Evolutionary conservation across 2,329 filamentous ascomycete species (phyloP).

Genomic region (Colletotrichum noveboracense): DNA sequence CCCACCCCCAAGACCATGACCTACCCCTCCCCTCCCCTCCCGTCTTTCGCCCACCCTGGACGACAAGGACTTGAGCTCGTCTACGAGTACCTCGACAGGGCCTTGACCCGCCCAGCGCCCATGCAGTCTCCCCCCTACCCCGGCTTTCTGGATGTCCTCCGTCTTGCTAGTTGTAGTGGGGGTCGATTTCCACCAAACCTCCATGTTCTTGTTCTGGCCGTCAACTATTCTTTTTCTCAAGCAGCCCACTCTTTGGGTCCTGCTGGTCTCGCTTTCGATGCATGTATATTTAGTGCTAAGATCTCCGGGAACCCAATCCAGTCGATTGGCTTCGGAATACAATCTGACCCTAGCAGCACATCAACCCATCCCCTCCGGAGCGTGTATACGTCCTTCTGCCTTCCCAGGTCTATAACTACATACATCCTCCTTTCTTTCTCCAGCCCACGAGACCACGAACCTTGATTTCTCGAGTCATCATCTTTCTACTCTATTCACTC

Average conservation of each 20-base stretch:
- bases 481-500: not conserved
- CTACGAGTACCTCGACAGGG: not conserved
- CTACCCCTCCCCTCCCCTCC: not conserved
- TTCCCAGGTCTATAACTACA: constrained; percentile 4
- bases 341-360: constrained; percentile 8
- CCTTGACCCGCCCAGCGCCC: not conserved
- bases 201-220: constrained; percentile 2
- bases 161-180: constrained; percentile 12
- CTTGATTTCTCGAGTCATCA: constrained; percentile 19
- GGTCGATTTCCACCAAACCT: constrained; percentile 17
- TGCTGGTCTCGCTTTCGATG: constrained; percentile 13
- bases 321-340: constrained; percentile 2
- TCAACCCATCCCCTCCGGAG: not conserved
- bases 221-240: constrained; percentile 5
- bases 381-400: not conserved
- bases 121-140: constrained; percentile 2
- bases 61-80: constrained; percentile 2
- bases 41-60: not conserved
- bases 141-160: constrained; percentile 15
- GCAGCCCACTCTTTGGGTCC: constrained; percentile 10
- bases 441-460: constrained; percentile 26
- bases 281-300: constrained; percentile 22
- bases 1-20: not conserved
- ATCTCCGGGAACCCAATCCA: constrained; percentile 16
- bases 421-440: constrained; percentile 10